Evolutionary conservation across 176 grass and related monocot genomes (phyloP).

Genomic region (Ampelocalamus luodianensis): DNA sequence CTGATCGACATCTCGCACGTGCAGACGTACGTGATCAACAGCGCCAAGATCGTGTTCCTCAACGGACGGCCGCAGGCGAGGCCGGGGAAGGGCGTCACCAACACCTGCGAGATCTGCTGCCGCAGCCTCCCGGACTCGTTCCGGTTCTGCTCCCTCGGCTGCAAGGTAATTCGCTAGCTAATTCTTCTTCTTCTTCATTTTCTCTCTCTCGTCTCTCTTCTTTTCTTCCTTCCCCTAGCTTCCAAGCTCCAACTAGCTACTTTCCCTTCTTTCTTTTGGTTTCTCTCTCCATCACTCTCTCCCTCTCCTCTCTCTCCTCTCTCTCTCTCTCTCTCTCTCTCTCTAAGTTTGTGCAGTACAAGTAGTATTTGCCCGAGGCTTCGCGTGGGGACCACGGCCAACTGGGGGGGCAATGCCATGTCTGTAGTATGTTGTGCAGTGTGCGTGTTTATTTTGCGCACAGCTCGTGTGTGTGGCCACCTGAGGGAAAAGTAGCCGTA

Average conservation of each 20-base stretch:
- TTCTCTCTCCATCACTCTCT: not conserved
- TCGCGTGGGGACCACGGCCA: not conserved
- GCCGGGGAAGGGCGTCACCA: conserved; percentile 59
- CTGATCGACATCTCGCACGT: conserved; percentile 74
- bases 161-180: conserved; percentile 47
- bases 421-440: not conserved
- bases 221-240: not conserved
- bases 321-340: not conserved
- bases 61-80: conserved; percentile 70
- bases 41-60: conserved; percentile 83
- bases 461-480: conserved; percentile 15
- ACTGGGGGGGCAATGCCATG: conserved; percentile 1
- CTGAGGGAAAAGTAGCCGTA: not conserved
- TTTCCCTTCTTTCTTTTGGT: not conserved
- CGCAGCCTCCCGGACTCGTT: conserved; percentile 72
- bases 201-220: not conserved
- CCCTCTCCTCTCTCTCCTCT: not conserved
- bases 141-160: conserved; percentile 81
- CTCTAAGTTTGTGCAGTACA: not conserved
- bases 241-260: not conserved
- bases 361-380: not conserved
- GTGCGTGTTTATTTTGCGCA: not conserved
- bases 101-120: conserved; percentile 77
- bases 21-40: conserved; percentile 90
- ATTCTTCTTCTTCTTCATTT: not conserved